Percentiles rank a stretch among this genome's conserved stretches.
Evolutionary conservation across 75 land plant genomes (phyloP).

Genomic region (Chamaecyparis obtusa): DNA sequence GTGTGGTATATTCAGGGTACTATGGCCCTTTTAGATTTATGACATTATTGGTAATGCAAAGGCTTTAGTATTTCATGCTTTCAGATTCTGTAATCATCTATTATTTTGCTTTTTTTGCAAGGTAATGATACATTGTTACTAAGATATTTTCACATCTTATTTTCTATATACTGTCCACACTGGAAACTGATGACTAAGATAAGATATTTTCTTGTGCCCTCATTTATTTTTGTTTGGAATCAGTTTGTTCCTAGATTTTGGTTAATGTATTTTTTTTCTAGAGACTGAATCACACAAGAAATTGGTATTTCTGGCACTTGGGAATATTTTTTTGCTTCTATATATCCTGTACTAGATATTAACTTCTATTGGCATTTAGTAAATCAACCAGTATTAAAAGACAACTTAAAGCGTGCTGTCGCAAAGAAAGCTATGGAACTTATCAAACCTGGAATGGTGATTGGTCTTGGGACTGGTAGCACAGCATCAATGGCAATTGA

Average conservation of each 20-base stretch:
- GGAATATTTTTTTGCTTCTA: background rate
- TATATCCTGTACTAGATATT: background rate
- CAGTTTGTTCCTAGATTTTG: background rate
- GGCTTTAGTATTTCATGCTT: background rate
- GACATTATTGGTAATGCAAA: background rate
- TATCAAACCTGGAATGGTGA: conserved; percentile 60
- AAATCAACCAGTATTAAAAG: conserved; percentile 25
- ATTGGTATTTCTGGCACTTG: background rate
- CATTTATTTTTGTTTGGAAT: background rate
- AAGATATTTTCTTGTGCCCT: background rate
- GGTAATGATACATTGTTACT: background rate
- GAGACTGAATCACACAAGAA: background rate
- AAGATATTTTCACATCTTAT: background rate
- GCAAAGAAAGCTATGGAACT: conserved; percentile 55
- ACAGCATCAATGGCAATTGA: conserved; percentile 61
- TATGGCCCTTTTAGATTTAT: background rate
- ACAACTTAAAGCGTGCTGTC: conserved; percentile 47
- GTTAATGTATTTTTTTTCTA: background rate
- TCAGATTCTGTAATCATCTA: background rate
- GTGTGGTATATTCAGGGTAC: background rate
- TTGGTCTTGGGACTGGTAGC: conserved; percentile 62
- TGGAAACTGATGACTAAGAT: background rate
- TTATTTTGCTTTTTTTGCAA: background rate
- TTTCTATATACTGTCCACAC: background rate
- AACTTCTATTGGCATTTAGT: conserved; percentile 14